These are phyloP conservation scores for Tuber aestivum DNA, from an alignment of 495 filamentous ascomycete genomes.

Conservation along the genomic window DNA sequence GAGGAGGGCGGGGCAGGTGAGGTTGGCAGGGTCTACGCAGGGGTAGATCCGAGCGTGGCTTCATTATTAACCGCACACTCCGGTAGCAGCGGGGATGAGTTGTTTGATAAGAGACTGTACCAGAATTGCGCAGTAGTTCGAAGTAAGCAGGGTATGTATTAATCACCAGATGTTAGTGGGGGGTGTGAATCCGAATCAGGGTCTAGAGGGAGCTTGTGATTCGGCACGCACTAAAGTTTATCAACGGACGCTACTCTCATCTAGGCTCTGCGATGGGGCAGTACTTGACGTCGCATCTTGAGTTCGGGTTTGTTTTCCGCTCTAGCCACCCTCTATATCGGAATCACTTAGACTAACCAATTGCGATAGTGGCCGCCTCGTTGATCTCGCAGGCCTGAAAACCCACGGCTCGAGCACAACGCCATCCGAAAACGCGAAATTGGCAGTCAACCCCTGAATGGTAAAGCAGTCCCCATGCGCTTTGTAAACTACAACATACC, in stretches of 20 bases:
- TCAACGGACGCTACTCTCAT: constrained; percentile 67
- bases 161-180: too few relatives aligned
- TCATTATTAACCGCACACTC: too few relatives aligned
- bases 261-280: constrained; percentile 62
- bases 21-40: too few relatives aligned
- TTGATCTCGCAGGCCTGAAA: constrained; percentile 65
- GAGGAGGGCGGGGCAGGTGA: too few relatives aligned
- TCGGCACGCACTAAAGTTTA: constrained; percentile 53
- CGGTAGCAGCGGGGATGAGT: too few relatives aligned
- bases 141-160: too few relatives aligned
- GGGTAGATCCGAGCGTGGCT: too few relatives aligned
- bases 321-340: background rate
- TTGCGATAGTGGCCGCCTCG: constrained; percentile 54
- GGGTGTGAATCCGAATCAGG: too few relatives aligned
- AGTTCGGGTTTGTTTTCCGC: constrained; percentile 56
- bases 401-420: constrained; percentile 63
- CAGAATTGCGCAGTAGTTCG: too few relatives aligned
- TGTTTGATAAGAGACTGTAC: too few relatives aligned
- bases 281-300: constrained; percentile 71
- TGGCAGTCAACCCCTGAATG: constrained; percentile 48
- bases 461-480: constrained; percentile 50
- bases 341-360: background rate
- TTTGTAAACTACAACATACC: constrained; percentile 95
- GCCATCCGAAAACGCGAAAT: constrained; percentile 64
- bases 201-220: constrained; percentile 29